Evolutionary conservation across 805 yeast species (phyloP).

Genomic region (Spathaspora sp.): DNA sequence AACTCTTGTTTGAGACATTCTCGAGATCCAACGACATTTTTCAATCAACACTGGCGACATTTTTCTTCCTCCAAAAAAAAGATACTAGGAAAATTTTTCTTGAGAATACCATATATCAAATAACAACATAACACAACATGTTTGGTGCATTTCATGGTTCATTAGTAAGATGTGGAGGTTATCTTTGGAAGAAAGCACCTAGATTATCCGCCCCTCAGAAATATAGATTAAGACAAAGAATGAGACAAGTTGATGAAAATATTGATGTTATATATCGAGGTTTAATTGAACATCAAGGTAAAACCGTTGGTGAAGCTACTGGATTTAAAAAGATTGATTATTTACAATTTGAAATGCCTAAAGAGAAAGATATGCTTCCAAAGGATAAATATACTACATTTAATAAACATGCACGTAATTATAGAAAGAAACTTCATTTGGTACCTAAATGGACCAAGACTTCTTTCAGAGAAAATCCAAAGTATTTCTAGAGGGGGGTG

Average conservation of each 20-base stretch:
- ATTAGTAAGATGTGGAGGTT: conserved; percentile 75
- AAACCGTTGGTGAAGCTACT: conserved; percentile 27
- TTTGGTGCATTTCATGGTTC: conserved; percentile 21
- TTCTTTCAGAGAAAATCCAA: conserved; percentile 77
- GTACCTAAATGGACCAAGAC: conserved; percentile 91
- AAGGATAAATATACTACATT: conserved; percentile 86
- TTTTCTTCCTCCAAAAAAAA: not conserved
- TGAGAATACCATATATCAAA: not conserved
- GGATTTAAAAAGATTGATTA: conserved; percentile 35
- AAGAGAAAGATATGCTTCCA: conserved; percentile 75
- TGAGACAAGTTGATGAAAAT: conserved; percentile 77
- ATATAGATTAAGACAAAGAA: conserved; percentile 76
- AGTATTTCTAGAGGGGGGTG: conserved; percentile 45
- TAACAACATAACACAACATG: not conserved
- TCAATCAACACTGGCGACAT: not conserved
- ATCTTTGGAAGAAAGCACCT: conserved; percentile 58
- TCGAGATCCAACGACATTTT: too few species aligned
- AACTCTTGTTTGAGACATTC: too few species aligned
- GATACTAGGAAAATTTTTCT: not conserved
- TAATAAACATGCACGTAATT: conserved; percentile 66
- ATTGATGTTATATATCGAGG: conserved; percentile 56
- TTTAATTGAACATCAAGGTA: conserved; percentile 15
- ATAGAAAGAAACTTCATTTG: conserved; percentile 84
- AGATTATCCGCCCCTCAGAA: conserved; percentile 74
- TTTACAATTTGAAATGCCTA: conserved; percentile 53